Evolutionary conservation across 169 alveolate species (phyloP), one percentile per base, ranked within the genome.

Genomic region (Toxoplasma gondii): DNA sequence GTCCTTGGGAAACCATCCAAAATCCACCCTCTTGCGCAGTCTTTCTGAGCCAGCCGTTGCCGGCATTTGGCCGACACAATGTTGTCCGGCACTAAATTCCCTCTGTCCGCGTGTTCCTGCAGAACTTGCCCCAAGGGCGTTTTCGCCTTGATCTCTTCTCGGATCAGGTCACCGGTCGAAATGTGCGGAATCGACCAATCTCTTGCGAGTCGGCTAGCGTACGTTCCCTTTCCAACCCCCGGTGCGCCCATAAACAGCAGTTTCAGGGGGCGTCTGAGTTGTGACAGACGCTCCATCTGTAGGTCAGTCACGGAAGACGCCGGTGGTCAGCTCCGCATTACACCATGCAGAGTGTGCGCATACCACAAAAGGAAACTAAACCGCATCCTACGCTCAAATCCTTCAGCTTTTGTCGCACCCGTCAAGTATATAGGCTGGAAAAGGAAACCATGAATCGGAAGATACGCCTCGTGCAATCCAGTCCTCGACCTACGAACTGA

Each of bases 1-100:
- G 95, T 94, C 49, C 97, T 41, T 27, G 97, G 97, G n/a, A 96
- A 96, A 22, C 97, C 97, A 64, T 96, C 97, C 27, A 96, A 95
- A 29, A 96, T 94, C 92, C 95, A 95, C 10, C 94, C 94, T 31
- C 39, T 54, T 9, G 39, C 31, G 2, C 54, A 78, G n/a, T 92
- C 86, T n/a, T 24, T 17, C 54, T 54, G 43, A 39, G 4, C 0
- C 29, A 95, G 92, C 36, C 90, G 34, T 19, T 80, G 10, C 86
- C 69, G 83, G 81, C 92, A 94, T 5, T 94, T 86, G 69, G 69
- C 95, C 5, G 93, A 43, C 31, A 93, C 95, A 12, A 93, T 74
- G 31, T 87, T 83, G 86, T 94, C 96, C 16, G 96, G 97, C 53
- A 96, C 95, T 0, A 96, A 94, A 64, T 36, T 82, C 44, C 97